Percentiles rank a stretch among this genome's conserved stretches.
phyloP scores from a whole-genome alignment of 495 filamentous ascomycete genomes.

The Penicillium arizonense region DNA sequence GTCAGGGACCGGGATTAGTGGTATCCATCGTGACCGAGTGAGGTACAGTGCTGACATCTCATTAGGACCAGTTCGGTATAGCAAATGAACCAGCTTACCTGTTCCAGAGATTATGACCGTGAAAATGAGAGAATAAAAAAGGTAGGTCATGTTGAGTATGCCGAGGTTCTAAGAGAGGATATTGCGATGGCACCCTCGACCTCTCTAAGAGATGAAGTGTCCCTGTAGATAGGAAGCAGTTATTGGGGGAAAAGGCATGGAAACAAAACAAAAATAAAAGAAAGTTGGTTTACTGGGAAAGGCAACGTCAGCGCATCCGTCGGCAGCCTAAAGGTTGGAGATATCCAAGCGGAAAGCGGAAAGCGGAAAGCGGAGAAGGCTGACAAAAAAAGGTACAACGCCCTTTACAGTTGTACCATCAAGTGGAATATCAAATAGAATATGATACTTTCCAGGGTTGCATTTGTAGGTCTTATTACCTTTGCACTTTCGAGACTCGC shows the following conservation, averaged over 20 bases:
- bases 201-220: background rate
- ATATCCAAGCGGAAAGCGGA: background rate
- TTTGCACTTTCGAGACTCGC: no score
- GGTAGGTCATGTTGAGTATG: constrained; percentile 55
- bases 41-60: constrained; percentile 64
- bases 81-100: constrained; percentile 38
- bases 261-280: background rate
- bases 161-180: background rate
- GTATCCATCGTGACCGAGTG: constrained; percentile 75
- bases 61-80: constrained; percentile 9
- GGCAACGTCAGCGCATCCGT: constrained; percentile 6
- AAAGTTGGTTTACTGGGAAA: background rate
- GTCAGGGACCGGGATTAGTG: constrained; percentile 55
- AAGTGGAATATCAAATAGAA: no score
- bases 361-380: background rate
- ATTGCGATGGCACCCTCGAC: background rate
- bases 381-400: background rate
- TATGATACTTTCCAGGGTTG: no score
- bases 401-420: no score
- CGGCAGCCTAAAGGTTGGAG: background rate
- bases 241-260: background rate
- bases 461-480: no score
- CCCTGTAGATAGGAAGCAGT: background rate
- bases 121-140: constrained; percentile 74
- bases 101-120: constrained; percentile 59